These are phyloP conservation scores for Microthlaspi erraticum DNA, from an alignment of 345 rosid genomes.

Conservation along the genomic window DNA sequence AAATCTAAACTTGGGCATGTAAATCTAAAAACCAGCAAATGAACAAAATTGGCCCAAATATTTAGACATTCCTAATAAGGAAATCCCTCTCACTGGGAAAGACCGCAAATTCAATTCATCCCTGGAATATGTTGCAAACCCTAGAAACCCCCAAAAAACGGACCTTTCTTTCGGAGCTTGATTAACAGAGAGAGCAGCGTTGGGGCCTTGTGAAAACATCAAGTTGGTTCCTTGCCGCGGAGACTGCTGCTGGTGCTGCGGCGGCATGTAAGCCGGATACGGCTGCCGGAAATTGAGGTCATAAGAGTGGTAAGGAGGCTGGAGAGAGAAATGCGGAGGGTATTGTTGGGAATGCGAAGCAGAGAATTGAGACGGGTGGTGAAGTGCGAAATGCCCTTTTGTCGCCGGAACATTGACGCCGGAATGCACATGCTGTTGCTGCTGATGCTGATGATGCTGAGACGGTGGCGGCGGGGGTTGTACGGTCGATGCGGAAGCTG, in stretches of 20 bases:
- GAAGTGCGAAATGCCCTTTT: slow-evolving; percentile 68
- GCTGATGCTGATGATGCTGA: slow-evolving; percentile 10
- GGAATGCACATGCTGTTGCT: slow-evolving; percentile 30
- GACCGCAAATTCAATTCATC: slow-evolving; percentile 5
- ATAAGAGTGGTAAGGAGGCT: slow-evolving; percentile 55
- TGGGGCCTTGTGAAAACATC: slow-evolving; percentile 28
- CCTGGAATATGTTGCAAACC: slow-evolving; percentile 4
- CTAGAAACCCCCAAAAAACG: slow-evolving; percentile 1
- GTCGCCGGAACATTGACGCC: slow-evolving; percentile 37
- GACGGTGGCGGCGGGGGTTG: slow-evolving; percentile 28
- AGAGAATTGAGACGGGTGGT: slow-evolving; percentile 54
- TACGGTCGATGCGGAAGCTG: slow-evolving; percentile 16
- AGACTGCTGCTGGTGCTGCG: slow-evolving; percentile 39
- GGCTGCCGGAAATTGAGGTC: slow-evolving; percentile 80
- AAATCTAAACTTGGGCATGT: slow-evolving; percentile 11
- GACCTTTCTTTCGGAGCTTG: slow-evolving; percentile 76
- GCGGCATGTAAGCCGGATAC: slow-evolving; percentile 45
- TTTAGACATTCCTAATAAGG: slow-evolving; percentile 26
- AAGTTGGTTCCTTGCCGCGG: slow-evolving; percentile 42
- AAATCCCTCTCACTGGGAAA: slow-evolving; percentile 5
- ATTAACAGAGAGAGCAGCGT: slow-evolving; percentile 32
- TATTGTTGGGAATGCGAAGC: slow-evolving; percentile 48
- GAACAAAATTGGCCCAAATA: slow-evolving; percentile 31
- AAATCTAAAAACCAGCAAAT: slow-evolving; percentile 15
- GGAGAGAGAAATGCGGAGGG: slow-evolving; percentile 60